phyloP scores from a whole-genome alignment of 1,139 yeast genomes.

The Yamadazyma aaseri region DNA sequence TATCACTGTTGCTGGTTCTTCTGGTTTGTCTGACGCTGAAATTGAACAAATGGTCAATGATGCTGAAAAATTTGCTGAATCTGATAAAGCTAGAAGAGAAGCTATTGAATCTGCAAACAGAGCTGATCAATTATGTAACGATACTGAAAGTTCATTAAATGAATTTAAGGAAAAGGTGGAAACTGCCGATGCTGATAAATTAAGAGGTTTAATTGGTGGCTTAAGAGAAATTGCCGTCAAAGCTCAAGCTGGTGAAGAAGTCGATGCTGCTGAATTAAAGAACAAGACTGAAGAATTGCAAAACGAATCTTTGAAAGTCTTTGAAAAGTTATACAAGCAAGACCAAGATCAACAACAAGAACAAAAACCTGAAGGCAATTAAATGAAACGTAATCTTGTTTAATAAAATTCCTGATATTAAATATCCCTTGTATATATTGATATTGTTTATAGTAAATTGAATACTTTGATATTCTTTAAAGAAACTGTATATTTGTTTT shows the following conservation, averaged over 20 bases:
- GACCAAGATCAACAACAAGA: constrained; percentile 36
- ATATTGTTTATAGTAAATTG: constrained; percentile 14
- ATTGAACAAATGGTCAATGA: constrained; percentile 98
- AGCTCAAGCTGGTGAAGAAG: constrained; percentile 92
- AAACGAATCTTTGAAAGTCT: constrained; percentile 86
- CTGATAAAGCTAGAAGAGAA: constrained; percentile 93
- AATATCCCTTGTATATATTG: constrained; percentile 17
- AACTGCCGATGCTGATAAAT: constrained; percentile 82
- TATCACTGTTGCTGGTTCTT: constrained; percentile 97
- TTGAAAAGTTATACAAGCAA: constrained; percentile 90
- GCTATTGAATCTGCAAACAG: constrained; percentile 94
- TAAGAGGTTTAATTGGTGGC: constrained; percentile 70
- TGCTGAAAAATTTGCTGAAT: constrained; percentile 96
- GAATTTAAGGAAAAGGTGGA: constrained; percentile 94
- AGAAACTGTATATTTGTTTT: neutral
- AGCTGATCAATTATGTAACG: constrained; percentile 95
- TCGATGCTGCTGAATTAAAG: constrained; percentile 81
- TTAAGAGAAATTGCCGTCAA: constrained; percentile 90
- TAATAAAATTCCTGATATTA: constrained; percentile 5
- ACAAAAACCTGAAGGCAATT: constrained; percentile 22
- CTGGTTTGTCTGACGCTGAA: constrained; percentile 94
- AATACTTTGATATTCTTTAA: too few species aligned
- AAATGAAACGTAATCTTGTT: constrained; percentile 5
- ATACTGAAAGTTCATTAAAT: constrained; percentile 89
- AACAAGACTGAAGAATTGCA: constrained; percentile 93